Evolutionary conservation across 257 asterid genomes (phyloP), one percentile per base, ranked within the genome.

Genomic region (Rehmannia glutinosa): DNA sequence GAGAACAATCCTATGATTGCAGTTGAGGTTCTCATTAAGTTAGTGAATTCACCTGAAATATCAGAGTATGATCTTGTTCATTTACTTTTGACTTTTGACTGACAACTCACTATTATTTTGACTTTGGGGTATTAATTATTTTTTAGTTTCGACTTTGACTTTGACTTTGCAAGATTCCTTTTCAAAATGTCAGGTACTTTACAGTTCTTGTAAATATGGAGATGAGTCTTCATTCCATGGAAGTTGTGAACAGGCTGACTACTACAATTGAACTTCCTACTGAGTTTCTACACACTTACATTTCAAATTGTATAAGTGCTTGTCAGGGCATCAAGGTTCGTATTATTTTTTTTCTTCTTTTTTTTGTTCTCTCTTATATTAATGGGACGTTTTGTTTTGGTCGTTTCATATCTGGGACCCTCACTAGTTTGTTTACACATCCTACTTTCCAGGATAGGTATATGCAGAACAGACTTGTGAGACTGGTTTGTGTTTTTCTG

Each of bases 211-310:
- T 89, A 45, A 91, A 79, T 80, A 94, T 94, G 99, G 99, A 94
- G 77, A 94, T 94, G 99, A 94, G 99, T 79, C 99, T 94, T 78
- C 99, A 94, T 70, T 94, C 97, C 39, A 94, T 94, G 97, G 99
- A 94, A 85, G 99, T 94, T 65, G 99, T 94, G 70, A 94, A 94
- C 86, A 85, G 97, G 79, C 90, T 94, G 64, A 91, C 99, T 21
- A 87, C 96, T 13, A 84, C 97, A n/a, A 92, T 94, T 70, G 96
- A 94, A 71, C 96, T 94, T 73, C 97, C 99, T 20, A 90, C 96
- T 6, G 96, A 87, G 77, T 94, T 90, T 84, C 78, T 94, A 66
- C 99, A 91, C 75, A 86, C 92, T 72, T 91, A 94, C 73, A 94
- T 94, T 61, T 86, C 96, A 36, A 94, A 91, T 71, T 94, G 99